Conservation (phyloP, 2,329 filamentous ascomycete species). For the Aspergillus udagawae region DNA sequence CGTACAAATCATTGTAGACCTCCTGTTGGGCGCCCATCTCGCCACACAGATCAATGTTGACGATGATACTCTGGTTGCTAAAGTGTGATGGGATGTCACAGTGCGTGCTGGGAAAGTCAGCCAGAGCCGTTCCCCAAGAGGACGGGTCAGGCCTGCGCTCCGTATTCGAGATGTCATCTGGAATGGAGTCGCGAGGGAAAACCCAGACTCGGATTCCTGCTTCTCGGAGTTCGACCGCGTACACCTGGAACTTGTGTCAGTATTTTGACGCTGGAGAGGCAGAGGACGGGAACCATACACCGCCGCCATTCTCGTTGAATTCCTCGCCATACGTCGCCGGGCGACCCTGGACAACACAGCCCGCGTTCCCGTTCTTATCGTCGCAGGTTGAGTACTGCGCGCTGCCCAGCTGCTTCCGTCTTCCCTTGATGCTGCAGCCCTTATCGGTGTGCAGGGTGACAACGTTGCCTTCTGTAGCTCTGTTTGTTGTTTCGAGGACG, state of each 20-base stretch:
- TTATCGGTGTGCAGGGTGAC: constrained; percentile 58
- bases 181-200: constrained; percentile 49
- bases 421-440: constrained; percentile 52
- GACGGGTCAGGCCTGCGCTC: constrained; percentile 54
- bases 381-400: constrained; percentile 47
- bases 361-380: constrained; percentile 49
- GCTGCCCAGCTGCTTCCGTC: constrained; percentile 51
- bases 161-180: constrained; percentile 46
- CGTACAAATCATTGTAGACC: constrained; percentile 30
- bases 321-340: constrained; percentile 46
- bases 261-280: no score
- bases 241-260: constrained; percentile 34
- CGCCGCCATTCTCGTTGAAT: constrained; percentile 55
- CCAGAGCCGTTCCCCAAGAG: constrained; percentile 58
- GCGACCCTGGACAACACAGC: constrained; percentile 52
- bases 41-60: constrained; percentile 64
- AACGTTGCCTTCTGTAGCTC: constrained; percentile 52
- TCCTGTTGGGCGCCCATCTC: constrained; percentile 42
- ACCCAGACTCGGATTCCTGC: constrained; percentile 63
- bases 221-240: constrained; percentile 58
- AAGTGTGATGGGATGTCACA: constrained; percentile 60
- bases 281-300: constrained; percentile 27
- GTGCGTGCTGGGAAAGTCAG: constrained; percentile 62
- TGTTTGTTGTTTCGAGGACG: constrained; percentile 57
- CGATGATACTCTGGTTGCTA: constrained; percentile 61